Evolutionary conservation across 305 asterid genomes (phyloP).

Genomic region (Solanum chacoense): DNA sequence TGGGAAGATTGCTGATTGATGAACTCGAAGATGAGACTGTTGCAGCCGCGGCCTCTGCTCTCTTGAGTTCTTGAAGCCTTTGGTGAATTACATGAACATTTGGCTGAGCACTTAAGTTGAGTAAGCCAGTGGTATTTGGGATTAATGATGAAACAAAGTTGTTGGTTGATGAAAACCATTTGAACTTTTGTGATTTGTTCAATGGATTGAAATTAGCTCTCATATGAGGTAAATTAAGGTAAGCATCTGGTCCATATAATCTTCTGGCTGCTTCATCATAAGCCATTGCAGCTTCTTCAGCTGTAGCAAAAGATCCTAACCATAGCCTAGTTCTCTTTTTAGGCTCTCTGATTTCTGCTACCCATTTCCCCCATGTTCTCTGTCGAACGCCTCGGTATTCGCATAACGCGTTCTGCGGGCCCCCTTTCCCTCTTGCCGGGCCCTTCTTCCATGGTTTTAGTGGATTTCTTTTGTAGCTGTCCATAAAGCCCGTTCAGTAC

Average conservation of each 20-base stretch:
- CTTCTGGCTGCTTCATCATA: constrained; percentile 95
- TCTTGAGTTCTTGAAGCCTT: constrained; percentile 81
- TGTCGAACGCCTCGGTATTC: constrained; percentile 94
- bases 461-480: constrained; percentile 50
- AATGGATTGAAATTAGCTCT: constrained; percentile 72
- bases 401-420: constrained; percentile 84
- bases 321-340: constrained; percentile 83
- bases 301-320: constrained; percentile 92
- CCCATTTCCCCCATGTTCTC: constrained; percentile 98
- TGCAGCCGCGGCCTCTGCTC: constrained; percentile 34
- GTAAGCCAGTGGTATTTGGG: constrained; percentile 39
- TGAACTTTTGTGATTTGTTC: constrained; percentile 83
- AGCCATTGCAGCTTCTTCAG: constrained; percentile 98
- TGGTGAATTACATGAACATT: constrained; percentile 88
- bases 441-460: constrained; percentile 99
- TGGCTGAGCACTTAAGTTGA: constrained; percentile 78
- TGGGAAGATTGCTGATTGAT: constrained; percentile 28
- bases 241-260: constrained; percentile 86
- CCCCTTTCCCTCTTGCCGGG: constrained; percentile 94
- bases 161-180: constrained; percentile 67
- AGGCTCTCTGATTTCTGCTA: constrained; percentile 91
- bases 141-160: constrained; percentile 39
- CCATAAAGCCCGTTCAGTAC: constrained; percentile 32
- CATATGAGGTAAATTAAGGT: constrained; percentile 84
- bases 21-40: constrained; percentile 42